Conservation (phyloP, 2,329 filamentous ascomycete species). For the Cadophora malorum region DNA sequence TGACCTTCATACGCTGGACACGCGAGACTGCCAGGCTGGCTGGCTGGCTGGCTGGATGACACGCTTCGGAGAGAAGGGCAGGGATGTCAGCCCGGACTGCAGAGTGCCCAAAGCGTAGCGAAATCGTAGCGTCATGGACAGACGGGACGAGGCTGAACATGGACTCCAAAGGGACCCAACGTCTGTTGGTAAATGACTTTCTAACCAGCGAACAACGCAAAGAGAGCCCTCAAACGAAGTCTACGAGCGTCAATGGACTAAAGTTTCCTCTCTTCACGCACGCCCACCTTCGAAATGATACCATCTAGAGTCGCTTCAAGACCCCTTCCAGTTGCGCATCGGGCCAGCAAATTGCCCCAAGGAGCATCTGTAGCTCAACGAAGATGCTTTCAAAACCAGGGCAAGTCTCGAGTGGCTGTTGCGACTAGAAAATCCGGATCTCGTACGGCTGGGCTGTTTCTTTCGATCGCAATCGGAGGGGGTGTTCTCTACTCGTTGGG, state of each 20-base stretch:
- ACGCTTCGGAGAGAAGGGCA: not conserved
- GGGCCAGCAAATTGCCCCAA: slow-evolving; percentile 28
- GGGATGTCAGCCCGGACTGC: not conserved
- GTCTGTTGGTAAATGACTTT: no score
- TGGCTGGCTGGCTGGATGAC: no score
- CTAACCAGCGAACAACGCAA: no score
- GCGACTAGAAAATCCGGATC: slow-evolving; percentile 25
- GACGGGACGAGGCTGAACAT: slow-evolving; percentile 30
- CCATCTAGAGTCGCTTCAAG: slow-evolving; percentile 31
- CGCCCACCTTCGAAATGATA: slow-evolving; percentile 33
- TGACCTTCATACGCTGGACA: not conserved
- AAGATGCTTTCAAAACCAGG: slow-evolving; percentile 35
- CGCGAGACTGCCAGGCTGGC: not conserved
- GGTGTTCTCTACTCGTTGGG: slow-evolving; percentile 38
- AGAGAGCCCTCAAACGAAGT: not conserved
- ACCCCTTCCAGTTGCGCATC: slow-evolving; percentile 28
- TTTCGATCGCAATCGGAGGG: slow-evolving; percentile 37
- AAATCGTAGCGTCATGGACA: slow-evolving; percentile 34
- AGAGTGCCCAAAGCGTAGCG: not conserved
- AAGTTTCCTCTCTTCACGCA: not conserved
- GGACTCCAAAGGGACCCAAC: no score
- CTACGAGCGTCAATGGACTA: slow-evolving; percentile 15
- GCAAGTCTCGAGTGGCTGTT: slow-evolving; percentile 27
- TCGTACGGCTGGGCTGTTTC: slow-evolving; percentile 32
- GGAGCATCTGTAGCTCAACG: slow-evolving; percentile 25